Percentiles rank a stretch among this genome's conserved stretches.
Evolutionary conservation across 352 stramenopile genomes (phyloP).

Genomic region (Lagenidium sp.): DNA sequence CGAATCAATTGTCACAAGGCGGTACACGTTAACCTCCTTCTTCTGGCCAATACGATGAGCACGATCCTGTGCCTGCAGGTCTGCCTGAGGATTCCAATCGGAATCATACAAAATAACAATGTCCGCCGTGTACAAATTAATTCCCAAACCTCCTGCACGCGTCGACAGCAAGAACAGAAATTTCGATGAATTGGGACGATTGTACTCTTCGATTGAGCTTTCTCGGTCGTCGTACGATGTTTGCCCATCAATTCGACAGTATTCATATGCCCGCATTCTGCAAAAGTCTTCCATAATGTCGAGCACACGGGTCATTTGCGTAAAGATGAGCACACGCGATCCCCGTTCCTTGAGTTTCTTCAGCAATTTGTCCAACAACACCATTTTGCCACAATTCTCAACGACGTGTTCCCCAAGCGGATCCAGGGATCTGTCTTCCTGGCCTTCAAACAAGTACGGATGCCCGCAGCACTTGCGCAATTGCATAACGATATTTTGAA

Average conservation of each 20-base stretch:
- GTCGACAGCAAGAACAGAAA: conserved; percentile 99
- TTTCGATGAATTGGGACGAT: conserved; percentile 92
- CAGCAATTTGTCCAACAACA: conserved; percentile 91
- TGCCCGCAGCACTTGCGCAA: conserved; percentile 87
- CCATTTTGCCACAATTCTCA: conserved; percentile 97
- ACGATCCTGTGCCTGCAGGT: conserved; percentile 93
- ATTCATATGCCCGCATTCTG: conserved; percentile 89
- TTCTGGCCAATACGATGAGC: conserved; percentile 98
- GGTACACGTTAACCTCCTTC: conserved; percentile 96
- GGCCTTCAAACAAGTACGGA: conserved; percentile 91
- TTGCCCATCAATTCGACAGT: conserved; percentile 85
- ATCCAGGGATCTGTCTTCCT: conserved; percentile 93
- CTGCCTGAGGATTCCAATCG: conserved; percentile 98
- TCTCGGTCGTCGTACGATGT: conserved; percentile 84
- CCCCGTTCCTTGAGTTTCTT: conserved; percentile 83
- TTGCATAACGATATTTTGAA: conserved; percentile 87
- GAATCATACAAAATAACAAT: conserved; percentile 98
- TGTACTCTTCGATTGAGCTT: conserved; percentile 92
- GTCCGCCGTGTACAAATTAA: conserved; percentile 99
- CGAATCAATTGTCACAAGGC: conserved; percentile 92
- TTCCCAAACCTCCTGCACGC: conserved; percentile 94
- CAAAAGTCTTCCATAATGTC: conserved; percentile 96
- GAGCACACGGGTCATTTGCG: conserved; percentile 89
- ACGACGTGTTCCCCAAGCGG: conserved; percentile 95
- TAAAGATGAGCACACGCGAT: conserved; percentile 89